Evolutionary conservation across 208 protist genomes (phyloP).

Genomic region (Acanthamoeba rhysodes): DNA sequence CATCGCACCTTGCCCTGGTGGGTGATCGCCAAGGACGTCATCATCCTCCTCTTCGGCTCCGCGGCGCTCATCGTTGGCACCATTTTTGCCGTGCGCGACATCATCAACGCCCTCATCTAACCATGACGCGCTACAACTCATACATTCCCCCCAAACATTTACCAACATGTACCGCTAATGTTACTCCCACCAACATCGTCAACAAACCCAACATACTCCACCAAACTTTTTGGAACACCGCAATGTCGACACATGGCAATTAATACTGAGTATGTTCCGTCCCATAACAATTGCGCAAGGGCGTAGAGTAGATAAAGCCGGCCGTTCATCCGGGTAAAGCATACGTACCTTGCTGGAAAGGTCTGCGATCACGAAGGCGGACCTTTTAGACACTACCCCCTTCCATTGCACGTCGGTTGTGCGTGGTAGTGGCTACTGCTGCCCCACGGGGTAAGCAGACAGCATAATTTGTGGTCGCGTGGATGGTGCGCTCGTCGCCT

Average conservation of each 20-base stretch:
- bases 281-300: no score
- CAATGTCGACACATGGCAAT: no score
- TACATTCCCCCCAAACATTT: neutral
- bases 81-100: constrained; percentile 14
- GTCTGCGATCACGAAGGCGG: neutral
- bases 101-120: constrained; percentile 38
- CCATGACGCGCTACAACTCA: no score
- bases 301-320: no score
- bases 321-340: neutral
- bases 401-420: constrained; percentile 25
- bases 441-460: constrained; percentile 17
- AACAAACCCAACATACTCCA: no score
- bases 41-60: constrained; percentile 29
- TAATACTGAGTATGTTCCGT: no score
- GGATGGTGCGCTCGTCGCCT: constrained; percentile 28
- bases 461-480: constrained; percentile 30
- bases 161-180: no score
- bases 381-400: constrained; percentile 7
- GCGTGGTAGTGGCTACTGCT: constrained; percentile 30
- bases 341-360: constrained; percentile 31
- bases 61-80: constrained; percentile 2
- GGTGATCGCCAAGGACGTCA: constrained; percentile 14
- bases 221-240: no score
- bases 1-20: neutral
- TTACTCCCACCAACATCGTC: no score